A percentile compares a stretch with the other conserved stretches of the same genome.
Evolutionary conservation across 129 eudicot species (phyloP).

Genomic region (Chrysanthemum seticuspe): DNA sequence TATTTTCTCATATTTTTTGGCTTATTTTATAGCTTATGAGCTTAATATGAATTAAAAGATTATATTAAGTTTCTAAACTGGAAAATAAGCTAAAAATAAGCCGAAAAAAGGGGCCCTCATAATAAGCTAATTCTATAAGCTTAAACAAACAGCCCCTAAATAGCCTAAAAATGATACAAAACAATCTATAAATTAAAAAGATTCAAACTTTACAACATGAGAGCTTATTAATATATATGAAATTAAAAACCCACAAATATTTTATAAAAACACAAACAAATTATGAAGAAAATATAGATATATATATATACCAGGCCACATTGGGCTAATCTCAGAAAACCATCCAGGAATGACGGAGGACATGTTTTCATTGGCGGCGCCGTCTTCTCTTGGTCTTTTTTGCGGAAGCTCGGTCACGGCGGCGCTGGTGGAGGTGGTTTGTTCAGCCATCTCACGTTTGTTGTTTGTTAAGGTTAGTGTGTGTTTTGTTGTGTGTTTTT

Average conservation of each 20-base stretch:
- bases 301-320: constrained; percentile 88
- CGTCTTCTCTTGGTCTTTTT: constrained; percentile 51
- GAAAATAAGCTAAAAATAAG: too few relatives aligned
- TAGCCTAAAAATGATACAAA: background rate
- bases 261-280: background rate
- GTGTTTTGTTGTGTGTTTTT: constrained; percentile 13
- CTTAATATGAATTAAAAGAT: too few relatives aligned
- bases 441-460: constrained; percentile 37
- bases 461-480: constrained; percentile 5
- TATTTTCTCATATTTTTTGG: too few relatives aligned
- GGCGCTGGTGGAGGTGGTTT: constrained; percentile 28
- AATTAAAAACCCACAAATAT: background rate
- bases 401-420: constrained; percentile 39
- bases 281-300: background rate
- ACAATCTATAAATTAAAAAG: background rate
- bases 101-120: too few relatives aligned
- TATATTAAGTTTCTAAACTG: too few relatives aligned
- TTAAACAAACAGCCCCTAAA: background rate
- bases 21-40: too few relatives aligned
- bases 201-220: background rate
- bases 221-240: background rate
- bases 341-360: constrained; percentile 87
- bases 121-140: too few relatives aligned
- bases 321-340: constrained; percentile 97
- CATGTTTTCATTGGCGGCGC: constrained; percentile 16